Evolutionary conservation across 768 basidiomycete genomes (phyloP).

Genomic region (Trametes cinnabarina): DNA sequence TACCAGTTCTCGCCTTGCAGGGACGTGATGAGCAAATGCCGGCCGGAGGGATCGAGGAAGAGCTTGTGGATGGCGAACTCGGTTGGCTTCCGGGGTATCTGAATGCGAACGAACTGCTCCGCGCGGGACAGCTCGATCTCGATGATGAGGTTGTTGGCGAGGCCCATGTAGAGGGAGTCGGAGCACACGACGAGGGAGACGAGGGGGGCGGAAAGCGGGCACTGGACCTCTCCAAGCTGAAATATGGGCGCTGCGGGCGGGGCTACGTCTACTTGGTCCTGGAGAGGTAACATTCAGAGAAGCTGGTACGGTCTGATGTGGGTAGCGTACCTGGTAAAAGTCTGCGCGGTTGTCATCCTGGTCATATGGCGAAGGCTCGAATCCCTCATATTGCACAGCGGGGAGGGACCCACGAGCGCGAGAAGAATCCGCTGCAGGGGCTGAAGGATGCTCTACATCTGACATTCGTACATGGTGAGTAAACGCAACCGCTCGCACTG

Average conservation of each 20-base stretch:
- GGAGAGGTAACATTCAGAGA: background rate
- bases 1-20: slow-evolving; percentile 93
- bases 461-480: slow-evolving; percentile 10
- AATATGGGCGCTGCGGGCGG: slow-evolving; percentile 59
- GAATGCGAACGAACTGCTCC: slow-evolving; percentile 82
- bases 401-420: slow-evolving; percentile 44
- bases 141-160: slow-evolving; percentile 72
- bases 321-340: slow-evolving; percentile 27
- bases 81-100: slow-evolving; percentile 67
- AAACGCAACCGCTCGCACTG: background rate
- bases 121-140: slow-evolving; percentile 88
- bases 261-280: slow-evolving; percentile 25
- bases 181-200: slow-evolving; percentile 81
- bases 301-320: slow-evolving; percentile 9
- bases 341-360: slow-evolving; percentile 48
- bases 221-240: slow-evolving; percentile 87
- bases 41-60: slow-evolving; percentile 90
- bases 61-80: slow-evolving; percentile 79
- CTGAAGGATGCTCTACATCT: slow-evolving; percentile 87
- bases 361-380: slow-evolving; percentile 70
- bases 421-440: slow-evolving; percentile 41
- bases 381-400: slow-evolving; percentile 80
- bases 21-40: slow-evolving; percentile 86
- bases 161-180: slow-evolving; percentile 83
- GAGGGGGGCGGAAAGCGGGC: slow-evolving; percentile 81